These are phyloP conservation scores for Kodamaea nitidulidarum DNA, from an alignment of 805 yeast species.

Conservation along the genomic window DNA sequence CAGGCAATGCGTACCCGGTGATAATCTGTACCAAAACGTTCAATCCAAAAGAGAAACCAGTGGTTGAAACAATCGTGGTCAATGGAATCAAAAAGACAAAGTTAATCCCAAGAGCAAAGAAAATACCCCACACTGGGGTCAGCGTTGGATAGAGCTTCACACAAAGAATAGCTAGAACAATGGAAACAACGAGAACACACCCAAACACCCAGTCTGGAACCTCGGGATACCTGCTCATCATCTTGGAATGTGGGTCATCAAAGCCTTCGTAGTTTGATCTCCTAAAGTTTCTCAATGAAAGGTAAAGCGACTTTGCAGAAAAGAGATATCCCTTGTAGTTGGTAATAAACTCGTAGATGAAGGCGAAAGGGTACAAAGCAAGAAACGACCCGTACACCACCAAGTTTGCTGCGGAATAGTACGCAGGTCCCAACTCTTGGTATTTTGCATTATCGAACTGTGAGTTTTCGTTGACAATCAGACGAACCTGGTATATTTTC, in stretches of 20 bases:
- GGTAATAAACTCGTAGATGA: conserved; percentile 19
- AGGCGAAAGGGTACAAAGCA: conserved; percentile 19
- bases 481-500: conserved; percentile 15
- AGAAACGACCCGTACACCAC: conserved; percentile 21
- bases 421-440: conserved; percentile 19
- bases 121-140: conserved; percentile 36
- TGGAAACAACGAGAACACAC: conserved; percentile 22
- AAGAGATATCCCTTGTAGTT: conserved; percentile 14
- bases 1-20: conserved; percentile 36
- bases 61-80: conserved; percentile 24
- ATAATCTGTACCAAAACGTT: conserved; percentile 36
- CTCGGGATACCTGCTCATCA: conserved; percentile 32
- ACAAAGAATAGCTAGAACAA: conserved; percentile 32
- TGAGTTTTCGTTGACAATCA: conserved; percentile 8
- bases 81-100: conserved; percentile 32
- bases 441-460: conserved; percentile 16
- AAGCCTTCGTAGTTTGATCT: conserved; percentile 31
- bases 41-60: conserved; percentile 32
- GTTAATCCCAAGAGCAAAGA: conserved; percentile 31
- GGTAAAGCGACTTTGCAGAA: conserved; percentile 13
- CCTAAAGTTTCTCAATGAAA: conserved; percentile 15
- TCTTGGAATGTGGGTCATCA: conserved; percentile 29
- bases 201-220: conserved; percentile 33
- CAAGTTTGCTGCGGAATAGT: conserved; percentile 20
- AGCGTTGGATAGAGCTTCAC: conserved; percentile 28